These are phyloP conservation scores for Salix udensis DNA, from an alignment of 345 rosid genomes.

Conservation along the genomic window DNA sequence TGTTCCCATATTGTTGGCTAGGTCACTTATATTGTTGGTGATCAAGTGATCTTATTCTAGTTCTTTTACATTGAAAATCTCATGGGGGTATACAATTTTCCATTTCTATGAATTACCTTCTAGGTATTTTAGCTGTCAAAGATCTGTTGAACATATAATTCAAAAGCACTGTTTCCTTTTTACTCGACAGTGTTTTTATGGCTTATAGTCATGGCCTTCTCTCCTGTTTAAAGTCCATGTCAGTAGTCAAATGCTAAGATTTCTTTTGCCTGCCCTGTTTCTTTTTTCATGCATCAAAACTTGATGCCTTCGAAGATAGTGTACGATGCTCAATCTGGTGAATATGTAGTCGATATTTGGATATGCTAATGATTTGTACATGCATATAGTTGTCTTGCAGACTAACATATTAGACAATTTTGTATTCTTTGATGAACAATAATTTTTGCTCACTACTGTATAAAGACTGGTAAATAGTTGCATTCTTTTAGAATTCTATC, in stretches of 20 bases:
- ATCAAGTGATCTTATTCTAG: conserved; percentile 3
- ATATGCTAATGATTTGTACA: neutral
- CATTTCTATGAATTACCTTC: neutral
- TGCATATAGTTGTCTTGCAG: neutral
- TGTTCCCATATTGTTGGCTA: neutral
- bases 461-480: neutral
- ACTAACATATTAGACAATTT: neutral
- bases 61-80: neutral
- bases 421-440: neutral
- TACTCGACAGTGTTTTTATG: neutral
- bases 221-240: neutral
- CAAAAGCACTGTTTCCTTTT: neutral
- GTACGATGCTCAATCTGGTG: neutral
- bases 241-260: neutral
- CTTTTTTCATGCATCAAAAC: neutral
- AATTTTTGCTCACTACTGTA: neutral
- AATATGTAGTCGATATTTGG: neutral
- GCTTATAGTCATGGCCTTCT: neutral
- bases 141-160: neutral
- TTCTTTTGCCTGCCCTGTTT: neutral
- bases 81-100: neutral
- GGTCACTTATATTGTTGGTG: neutral
- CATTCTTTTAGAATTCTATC: neutral
- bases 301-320: neutral
- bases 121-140: neutral